phyloP scores from a whole-genome alignment of 805 yeast species.

The Blastobotrys terrestris region DNA sequence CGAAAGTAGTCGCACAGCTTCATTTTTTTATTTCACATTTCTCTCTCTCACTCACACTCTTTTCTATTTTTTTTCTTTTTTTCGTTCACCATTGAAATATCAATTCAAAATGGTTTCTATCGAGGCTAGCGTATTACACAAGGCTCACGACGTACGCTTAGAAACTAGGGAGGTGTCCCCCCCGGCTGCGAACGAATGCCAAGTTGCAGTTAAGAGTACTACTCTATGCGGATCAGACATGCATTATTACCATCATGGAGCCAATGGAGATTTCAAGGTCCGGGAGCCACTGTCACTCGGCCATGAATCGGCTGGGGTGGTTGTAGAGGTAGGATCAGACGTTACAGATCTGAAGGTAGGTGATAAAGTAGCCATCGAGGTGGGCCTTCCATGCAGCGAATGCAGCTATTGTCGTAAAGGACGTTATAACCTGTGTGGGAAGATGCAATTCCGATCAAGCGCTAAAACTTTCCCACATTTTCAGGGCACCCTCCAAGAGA shows the following conservation, averaged over 20 bases:
- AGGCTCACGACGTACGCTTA: slow-evolving; percentile 15
- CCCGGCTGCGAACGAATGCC: slow-evolving; percentile 44
- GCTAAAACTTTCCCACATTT: slow-evolving; percentile 83
- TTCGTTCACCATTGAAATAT: not conserved
- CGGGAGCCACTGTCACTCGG: slow-evolving; percentile 80
- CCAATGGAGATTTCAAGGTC: slow-evolving; percentile 70
- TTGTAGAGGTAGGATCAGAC: slow-evolving; percentile 59
- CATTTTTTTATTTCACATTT: not conserved
- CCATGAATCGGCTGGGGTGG: slow-evolving; percentile 78
- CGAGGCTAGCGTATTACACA: slow-evolving; percentile 15
- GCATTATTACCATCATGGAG: slow-evolving; percentile 75
- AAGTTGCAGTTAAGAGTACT: slow-evolving; percentile 69
- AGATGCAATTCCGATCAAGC: slow-evolving; percentile 58
- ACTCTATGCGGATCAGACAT: slow-evolving; percentile 88
- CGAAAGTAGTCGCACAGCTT: not conserved
- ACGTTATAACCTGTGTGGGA: slow-evolving; percentile 74
- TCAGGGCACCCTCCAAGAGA: slow-evolving; percentile 74
- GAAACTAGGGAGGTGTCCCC: slow-evolving; percentile 11
- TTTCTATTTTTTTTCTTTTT: not conserved
- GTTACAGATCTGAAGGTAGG: slow-evolving; percentile 69
- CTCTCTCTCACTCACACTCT: not conserved
- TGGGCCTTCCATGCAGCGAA: slow-evolving; percentile 65
- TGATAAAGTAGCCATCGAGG: slow-evolving; percentile 84
- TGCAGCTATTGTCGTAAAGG: slow-evolving; percentile 74
- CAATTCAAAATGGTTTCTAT: slow-evolving; percentile 1